Conservation (phyloP, 495 filamentous ascomycete genomes). For the Cercophora scortea region DNA sequence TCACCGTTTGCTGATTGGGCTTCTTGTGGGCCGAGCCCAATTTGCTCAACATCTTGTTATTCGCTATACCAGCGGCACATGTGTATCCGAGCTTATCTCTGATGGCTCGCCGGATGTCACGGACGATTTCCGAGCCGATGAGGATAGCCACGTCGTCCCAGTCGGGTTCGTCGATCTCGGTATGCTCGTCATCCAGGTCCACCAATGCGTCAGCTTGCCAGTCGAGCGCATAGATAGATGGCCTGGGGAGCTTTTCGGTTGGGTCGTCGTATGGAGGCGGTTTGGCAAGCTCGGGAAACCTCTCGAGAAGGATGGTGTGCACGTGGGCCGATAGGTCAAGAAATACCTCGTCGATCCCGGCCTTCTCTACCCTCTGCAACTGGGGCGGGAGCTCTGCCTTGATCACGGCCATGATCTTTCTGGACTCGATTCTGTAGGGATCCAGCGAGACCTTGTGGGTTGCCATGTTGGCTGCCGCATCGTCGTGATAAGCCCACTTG, state of each 20-base stretch:
- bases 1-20: conserved; percentile 85
- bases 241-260: conserved; percentile 61
- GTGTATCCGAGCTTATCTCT: conserved; percentile 57
- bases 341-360: conserved; percentile 85
- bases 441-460: conserved; percentile 92
- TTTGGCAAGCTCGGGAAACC: conserved; percentile 66
- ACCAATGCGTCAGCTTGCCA: conserved; percentile 77
- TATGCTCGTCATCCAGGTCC: conserved; percentile 63
- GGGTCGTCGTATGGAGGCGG: conserved; percentile 63
- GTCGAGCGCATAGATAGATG: conserved; percentile 65
- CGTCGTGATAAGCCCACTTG: conserved; percentile 84
- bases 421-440: conserved; percentile 79
- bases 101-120: conserved; percentile 61
- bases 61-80: conserved; percentile 79
- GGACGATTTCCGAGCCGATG: conserved; percentile 80
- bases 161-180: conserved; percentile 75
- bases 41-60: conserved; percentile 94
- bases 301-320: conserved; percentile 62
- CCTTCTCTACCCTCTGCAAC: conserved; percentile 78
- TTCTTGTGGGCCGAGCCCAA: conserved; percentile 86
- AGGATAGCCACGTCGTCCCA: conserved; percentile 93
- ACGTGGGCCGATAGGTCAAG: conserved; percentile 81
- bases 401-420: conserved; percentile 74
- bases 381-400: conserved; percentile 59
- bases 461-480: conserved; percentile 63